Evolutionary conservation across 1,284 basidiomycete species (phyloP).

Genomic region (Takashimella tepidaria): DNA sequence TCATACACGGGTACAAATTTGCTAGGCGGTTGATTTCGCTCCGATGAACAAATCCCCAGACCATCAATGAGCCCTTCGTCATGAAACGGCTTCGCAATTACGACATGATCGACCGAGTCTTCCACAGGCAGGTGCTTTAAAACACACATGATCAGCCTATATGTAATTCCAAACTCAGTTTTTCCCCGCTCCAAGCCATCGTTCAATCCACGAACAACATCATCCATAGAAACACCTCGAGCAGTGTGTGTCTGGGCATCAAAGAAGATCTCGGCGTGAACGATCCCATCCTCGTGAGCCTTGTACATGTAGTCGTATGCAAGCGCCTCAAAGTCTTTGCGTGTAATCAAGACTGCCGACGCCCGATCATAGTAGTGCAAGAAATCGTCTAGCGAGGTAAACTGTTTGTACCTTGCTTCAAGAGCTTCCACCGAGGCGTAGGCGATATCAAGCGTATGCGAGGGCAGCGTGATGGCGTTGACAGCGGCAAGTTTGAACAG

Average conservation of each 20-base stretch:
- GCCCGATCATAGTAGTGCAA: slow-evolving; percentile 17
- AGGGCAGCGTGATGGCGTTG: slow-evolving; percentile 16
- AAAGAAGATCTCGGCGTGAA: slow-evolving; percentile 26
- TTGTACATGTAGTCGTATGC: slow-evolving; percentile 19
- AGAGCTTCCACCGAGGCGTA: slow-evolving; percentile 11
- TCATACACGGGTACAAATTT: slow-evolving; percentile 20
- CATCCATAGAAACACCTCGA: slow-evolving; percentile 14
- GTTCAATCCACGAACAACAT: slow-evolving; percentile 19
- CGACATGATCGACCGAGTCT: slow-evolving; percentile 14
- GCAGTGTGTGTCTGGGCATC: slow-evolving; percentile 26
- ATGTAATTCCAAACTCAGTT: slow-evolving; percentile 21
- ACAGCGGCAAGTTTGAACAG: slow-evolving; percentile 21
- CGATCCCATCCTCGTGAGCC: slow-evolving; percentile 14
- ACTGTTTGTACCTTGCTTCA: slow-evolving; percentile 21
- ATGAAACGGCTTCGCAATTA: slow-evolving; percentile 14
- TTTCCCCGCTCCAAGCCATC: slow-evolving; percentile 18
- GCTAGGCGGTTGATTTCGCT: slow-evolving; percentile 20
- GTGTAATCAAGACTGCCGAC: slow-evolving; percentile 20
- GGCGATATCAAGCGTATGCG: slow-evolving; percentile 4
- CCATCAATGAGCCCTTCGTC: slow-evolving; percentile 18
- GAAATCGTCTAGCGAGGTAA: slow-evolving; percentile 26
- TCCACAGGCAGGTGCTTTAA: slow-evolving; percentile 20
- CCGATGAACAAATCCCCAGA: slow-evolving; percentile 20
- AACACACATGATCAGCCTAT: slow-evolving; percentile 22
- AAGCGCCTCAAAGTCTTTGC: slow-evolving; percentile 21